Base-by-base conservation (phyloP, 2,329 filamentous ascomycete species). In the Colletotrichum lindemuthianum region DNA sequence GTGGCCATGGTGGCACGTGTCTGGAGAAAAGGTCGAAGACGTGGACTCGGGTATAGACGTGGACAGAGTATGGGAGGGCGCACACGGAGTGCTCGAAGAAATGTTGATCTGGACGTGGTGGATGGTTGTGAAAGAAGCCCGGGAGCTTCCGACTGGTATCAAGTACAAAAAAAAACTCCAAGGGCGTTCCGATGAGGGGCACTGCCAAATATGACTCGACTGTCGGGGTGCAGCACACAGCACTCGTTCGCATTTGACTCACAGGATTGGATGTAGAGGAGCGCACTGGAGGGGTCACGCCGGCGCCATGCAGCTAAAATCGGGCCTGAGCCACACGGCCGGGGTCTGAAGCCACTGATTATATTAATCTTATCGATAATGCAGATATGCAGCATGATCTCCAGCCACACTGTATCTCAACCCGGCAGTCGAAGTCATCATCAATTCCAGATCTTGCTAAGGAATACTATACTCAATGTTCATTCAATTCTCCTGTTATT, bases 31-130 rank as follows among this genome's bases (percentile, higher is more conserved):
- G 70, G 73, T 74, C 58, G 63, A 40, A 63, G 63, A 54, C 60
- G 50, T 34, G 33, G 44, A 59, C 54, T 47, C 41, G 48, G 33
- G n/a, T 11, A 77, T 78, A 78, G 76, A 78, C 78, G 79, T 73
- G 79, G 59, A 66, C 59, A 59, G 48, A 64, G 79, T 68, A 79
- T 82, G 77, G 81, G 75, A 75, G 82, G 82, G 78, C 84, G 85
- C 85, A 86, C 84, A 74, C 83, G 80, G 74, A 88, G 82, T 78
- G 84, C 84, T 81, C 83, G 82, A 72, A 79, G 75, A 65, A 84
- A 73, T 73, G 64, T 66, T 66, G 83, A 74, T 82, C 78, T 82
- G 75, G 82, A 85, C 82, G 78, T 79, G 72, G 76, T 80, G 69
- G 75, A 70, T 75, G 67, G 24, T 69, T 68, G 68, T 70, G 69